Base-by-base conservation (phyloP, 1,139 yeast species). In the Candida pseudocylindracea region DNA sequence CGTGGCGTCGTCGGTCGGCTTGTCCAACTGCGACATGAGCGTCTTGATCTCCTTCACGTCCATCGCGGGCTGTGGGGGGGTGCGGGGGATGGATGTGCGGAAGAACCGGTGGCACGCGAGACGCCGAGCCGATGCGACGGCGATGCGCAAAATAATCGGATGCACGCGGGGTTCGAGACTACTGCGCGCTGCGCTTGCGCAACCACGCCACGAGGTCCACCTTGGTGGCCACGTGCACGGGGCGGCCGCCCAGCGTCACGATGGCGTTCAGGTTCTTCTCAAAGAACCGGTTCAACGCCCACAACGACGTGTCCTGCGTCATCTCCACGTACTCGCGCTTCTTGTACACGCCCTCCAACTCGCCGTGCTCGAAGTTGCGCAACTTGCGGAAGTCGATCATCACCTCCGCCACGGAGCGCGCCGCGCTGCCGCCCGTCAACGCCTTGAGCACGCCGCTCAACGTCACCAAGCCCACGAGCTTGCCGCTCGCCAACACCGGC, bases 211-310 rank as follows among this genome's bases (percentile, higher is more conserved):
- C 61, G 50, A 80, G 61, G 51, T 80, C 93, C 45, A 80, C 91
- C 60, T 80, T 80, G 41, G 93, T 79, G 37, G 79, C 93, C 38
- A 80, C 74, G 50, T 80, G 91, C 33, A 76, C 65, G 33, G 93
- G 92, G 48, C 66, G 73, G 24, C 67, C 72, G 8, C 50, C 54
- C 46, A 75, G 88, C 33, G 93, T 79, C 38, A 80, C 78, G 44
- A 80, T 69, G 28, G 92, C 93, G 44, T 80, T 73, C 10, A 93
- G 78, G 54, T 79, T 73, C 48, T 75, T 78, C 58, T 80, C 93
- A 44, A 80, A 80, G 54, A 80, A 80, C 45, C 68, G 65, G 58
- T 74, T 76, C 52, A 80, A 63, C 38, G 74, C 73, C 31, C 66
- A 51, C 46, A 80, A 61, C 35, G 75, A 64, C 25, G 93, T 75